Percentiles rank a stretch among this genome's conserved stretches.
These are phyloP conservation scores for Linum tenue DNA, from an alignment of 345 rosid genomes.

Conservation along the genomic window DNA sequence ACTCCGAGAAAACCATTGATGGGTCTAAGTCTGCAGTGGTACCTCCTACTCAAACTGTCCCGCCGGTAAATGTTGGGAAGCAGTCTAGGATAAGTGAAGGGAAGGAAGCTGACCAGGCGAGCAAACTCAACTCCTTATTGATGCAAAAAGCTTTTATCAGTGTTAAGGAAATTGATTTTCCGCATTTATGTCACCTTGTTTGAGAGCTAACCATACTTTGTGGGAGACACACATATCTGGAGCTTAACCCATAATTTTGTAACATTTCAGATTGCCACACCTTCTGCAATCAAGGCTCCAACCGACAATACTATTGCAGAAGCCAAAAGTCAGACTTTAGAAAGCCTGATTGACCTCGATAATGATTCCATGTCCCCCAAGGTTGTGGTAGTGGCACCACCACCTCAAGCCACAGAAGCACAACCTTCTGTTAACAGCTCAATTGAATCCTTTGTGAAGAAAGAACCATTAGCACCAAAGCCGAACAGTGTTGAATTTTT, in stretches of 20 bases:
- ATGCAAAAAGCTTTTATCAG: too few relatives aligned
- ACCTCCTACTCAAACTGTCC: slow-evolving; percentile 26
- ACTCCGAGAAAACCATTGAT: slow-evolving; percentile 22
- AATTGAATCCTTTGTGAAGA: slow-evolving; percentile 20
- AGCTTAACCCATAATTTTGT: background rate
- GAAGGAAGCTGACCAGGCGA: slow-evolving; percentile 27
- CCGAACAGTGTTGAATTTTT: slow-evolving; percentile 51
- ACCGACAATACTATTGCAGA: slow-evolving; percentile 14
- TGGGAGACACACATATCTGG: background rate
- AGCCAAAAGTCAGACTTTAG: slow-evolving; percentile 15
- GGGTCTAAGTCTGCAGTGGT: slow-evolving; percentile 22
- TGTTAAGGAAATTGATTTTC: background rate
- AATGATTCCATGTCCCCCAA: slow-evolving; percentile 21
- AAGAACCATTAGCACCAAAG: slow-evolving; percentile 22
- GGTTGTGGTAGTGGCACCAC: slow-evolving; percentile 7
- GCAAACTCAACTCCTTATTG: background rate
- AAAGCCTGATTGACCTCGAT: slow-evolving; percentile 31
- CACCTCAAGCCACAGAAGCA: slow-evolving; percentile 12
- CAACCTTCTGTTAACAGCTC: slow-evolving; percentile 23
- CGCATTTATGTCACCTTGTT: background rate
- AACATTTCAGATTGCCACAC: slow-evolving; percentile 30
- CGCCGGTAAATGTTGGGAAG: slow-evolving; percentile 18
- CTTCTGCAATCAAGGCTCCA: slow-evolving; percentile 19
- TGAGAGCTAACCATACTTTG: background rate
- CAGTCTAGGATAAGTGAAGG: slow-evolving; percentile 18